phyloP scores from a whole-genome alignment of 108 stramenopile genomes.

The Nitzschia sp. region DNA sequence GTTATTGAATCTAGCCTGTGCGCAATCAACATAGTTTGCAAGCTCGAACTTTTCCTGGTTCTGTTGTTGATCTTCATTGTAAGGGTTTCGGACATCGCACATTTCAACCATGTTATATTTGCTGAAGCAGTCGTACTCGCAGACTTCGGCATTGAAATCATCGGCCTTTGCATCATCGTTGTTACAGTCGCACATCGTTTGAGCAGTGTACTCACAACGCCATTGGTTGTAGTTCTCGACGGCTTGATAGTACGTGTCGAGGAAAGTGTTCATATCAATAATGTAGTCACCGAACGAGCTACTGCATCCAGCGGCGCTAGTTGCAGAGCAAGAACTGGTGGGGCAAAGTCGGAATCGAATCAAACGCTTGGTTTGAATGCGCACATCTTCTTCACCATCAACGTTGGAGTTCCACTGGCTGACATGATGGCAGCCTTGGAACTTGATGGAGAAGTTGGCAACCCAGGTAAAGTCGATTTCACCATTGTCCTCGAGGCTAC shows the following conservation, averaged over 20 bases:
- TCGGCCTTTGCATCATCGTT: slow-evolving; percentile 48
- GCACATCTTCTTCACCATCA: slow-evolving; percentile 64
- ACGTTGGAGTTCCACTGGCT: slow-evolving; percentile 73
- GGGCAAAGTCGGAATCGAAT: slow-evolving; percentile 87
- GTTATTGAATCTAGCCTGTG: slow-evolving; percentile 26
- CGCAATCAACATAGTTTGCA: slow-evolving; percentile 53
- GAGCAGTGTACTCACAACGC: slow-evolving; percentile 51
- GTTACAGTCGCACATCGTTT: slow-evolving; percentile 53
- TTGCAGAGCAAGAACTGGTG: slow-evolving; percentile 49
- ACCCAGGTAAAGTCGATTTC: slow-evolving; percentile 72
- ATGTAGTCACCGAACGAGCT: slow-evolving; percentile 83
- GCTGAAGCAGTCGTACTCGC: slow-evolving; percentile 71
- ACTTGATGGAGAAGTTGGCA: slow-evolving; percentile 78
- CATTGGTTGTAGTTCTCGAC: slow-evolving; percentile 56
- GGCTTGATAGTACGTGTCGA: slow-evolving; percentile 58
- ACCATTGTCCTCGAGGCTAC: slow-evolving; percentile 47
- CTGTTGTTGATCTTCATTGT: slow-evolving; percentile 53
- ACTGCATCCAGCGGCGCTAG: slow-evolving; percentile 61
- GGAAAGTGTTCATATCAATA: slow-evolving; percentile 80
- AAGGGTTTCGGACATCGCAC: slow-evolving; percentile 65
- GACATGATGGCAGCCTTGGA: slow-evolving; percentile 87
- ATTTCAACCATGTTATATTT: slow-evolving; percentile 55
- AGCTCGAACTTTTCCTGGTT: slow-evolving; percentile 44
- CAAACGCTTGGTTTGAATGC: slow-evolving; percentile 72
- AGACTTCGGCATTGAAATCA: slow-evolving; percentile 56